Percentiles rank a stretch among this genome's conserved stretches.
Conservation (phyloP, 202 grass and related monocot species). For the Zizania palustris region DNA sequence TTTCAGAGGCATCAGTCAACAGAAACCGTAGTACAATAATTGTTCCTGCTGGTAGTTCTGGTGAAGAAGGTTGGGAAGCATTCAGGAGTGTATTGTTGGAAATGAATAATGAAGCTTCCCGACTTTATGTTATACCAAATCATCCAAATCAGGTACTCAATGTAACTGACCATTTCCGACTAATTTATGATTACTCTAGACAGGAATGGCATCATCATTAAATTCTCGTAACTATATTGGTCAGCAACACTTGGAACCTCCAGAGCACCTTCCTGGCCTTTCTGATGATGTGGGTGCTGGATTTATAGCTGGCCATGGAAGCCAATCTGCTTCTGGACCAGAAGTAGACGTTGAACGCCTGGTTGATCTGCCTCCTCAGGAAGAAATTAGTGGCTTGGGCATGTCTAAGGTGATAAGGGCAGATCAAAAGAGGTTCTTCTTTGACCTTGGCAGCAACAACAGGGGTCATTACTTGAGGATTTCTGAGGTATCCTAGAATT, state of each 20-base stretch:
- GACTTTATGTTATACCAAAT: slow-evolving; percentile 65
- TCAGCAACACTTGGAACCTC: slow-evolving; percentile 78
- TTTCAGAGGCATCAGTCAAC: slow-evolving; percentile 90
- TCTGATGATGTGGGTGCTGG: slow-evolving; percentile 93
- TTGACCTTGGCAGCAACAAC: slow-evolving; percentile 87
- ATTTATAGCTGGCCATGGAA: slow-evolving; percentile 81
- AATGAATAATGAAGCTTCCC: slow-evolving; percentile 75
- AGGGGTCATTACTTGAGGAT: slow-evolving; percentile 92
- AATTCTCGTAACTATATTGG: slow-evolving; percentile 29
- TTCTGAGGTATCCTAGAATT: slow-evolving; percentile 67
- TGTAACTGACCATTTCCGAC: background rate
- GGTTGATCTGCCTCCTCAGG: slow-evolving; percentile 76
- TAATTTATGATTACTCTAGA: slow-evolving; percentile 1
- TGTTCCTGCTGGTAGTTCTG: slow-evolving; percentile 83
- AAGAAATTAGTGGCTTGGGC: slow-evolving; percentile 78
- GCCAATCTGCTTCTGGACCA: slow-evolving; percentile 63
- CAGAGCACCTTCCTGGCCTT: slow-evolving; percentile 75
- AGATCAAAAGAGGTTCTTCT: slow-evolving; percentile 95
- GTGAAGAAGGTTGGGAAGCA: slow-evolving; percentile 91
- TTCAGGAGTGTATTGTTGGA: slow-evolving; percentile 83
- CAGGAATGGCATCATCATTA: slow-evolving; percentile 2
- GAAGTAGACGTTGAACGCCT: slow-evolving; percentile 68
- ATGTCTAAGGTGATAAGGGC: slow-evolving; percentile 89
- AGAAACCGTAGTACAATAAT: slow-evolving; percentile 93
- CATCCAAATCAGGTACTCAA: slow-evolving; percentile 69